A percentile compares a stretch with the other conserved stretches of the same genome.
phyloP scores from a whole-genome alignment of 1,284 basidiomycete species.

The Ganoderma leucocontextum region DNA sequence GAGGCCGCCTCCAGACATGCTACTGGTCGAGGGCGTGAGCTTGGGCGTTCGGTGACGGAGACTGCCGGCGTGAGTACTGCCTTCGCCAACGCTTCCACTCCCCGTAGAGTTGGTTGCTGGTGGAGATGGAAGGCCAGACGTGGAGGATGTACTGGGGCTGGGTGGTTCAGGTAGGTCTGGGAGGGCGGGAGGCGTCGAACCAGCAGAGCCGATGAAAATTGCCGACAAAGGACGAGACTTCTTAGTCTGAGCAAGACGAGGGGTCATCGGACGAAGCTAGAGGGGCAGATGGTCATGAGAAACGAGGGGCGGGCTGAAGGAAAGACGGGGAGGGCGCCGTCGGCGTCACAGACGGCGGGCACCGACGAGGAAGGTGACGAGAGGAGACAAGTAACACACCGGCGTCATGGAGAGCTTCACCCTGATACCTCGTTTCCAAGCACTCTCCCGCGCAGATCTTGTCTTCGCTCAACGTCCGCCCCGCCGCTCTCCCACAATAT shows the following conservation, averaged over 20 bases:
- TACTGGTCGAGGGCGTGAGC: conserved; percentile 30
- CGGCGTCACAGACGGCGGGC: conserved; percentile 37
- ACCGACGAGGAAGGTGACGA: conserved; percentile 33
- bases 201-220: conserved; percentile 53
- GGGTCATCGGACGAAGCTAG: conserved; percentile 43
- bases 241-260: conserved; percentile 41
- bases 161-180: conserved; percentile 77
- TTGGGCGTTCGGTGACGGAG: conserved; percentile 49
- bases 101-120: conserved; percentile 84
- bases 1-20: conserved; percentile 45
- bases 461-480: conserved; percentile 16
- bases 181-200: conserved; percentile 45
- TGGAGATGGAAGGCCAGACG: conserved; percentile 77
- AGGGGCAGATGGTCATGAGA: conserved; percentile 39
- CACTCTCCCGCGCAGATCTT: conserved; percentile 26
- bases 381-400: conserved; percentile 34
- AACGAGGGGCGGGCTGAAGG: conserved; percentile 35
- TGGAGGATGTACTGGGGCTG: conserved; percentile 59
- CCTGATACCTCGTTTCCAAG: conserved; percentile 33
- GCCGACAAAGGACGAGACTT: conserved; percentile 53
- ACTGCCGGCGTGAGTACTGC: conserved; percentile 58
- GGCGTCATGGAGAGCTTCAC: conserved; percentile 26
- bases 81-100: conserved; percentile 75
- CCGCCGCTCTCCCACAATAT: conserved; percentile 9
- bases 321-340: conserved; percentile 35